Conservation (phyloP, 805 yeast genomes). For the Monosporozyma aquatica region DNA sequence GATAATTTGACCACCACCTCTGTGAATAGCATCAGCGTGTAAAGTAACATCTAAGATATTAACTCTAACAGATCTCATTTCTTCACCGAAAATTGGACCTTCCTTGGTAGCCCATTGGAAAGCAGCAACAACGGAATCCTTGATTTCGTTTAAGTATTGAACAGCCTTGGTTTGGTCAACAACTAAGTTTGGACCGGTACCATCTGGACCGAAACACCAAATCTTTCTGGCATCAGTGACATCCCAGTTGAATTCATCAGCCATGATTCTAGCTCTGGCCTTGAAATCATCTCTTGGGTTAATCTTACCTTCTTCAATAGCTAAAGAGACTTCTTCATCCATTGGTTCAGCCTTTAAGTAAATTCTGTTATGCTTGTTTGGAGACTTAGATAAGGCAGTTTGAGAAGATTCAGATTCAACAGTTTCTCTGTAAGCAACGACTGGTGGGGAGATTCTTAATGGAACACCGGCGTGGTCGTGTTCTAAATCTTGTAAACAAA, state of each 20-base stretch:
- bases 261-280: slow-evolving; percentile 97
- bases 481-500: slow-evolving; percentile 91
- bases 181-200: slow-evolving; percentile 96
- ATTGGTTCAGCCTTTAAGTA: slow-evolving; percentile 96
- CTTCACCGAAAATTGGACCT: slow-evolving; percentile 98
- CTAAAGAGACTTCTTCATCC: slow-evolving; percentile 83
- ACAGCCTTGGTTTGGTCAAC: slow-evolving; percentile 99
- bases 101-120: slow-evolving; percentile 99
- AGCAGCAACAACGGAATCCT: slow-evolving; percentile 99
- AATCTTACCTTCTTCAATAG: slow-evolving; percentile 88
- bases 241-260: slow-evolving; percentile 99
- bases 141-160: slow-evolving; percentile 96
- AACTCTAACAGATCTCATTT: slow-evolving; percentile 90
- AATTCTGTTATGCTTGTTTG: slow-evolving; percentile 99
- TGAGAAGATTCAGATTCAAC: slow-evolving; percentile 89
- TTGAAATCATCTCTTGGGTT: slow-evolving; percentile 96
- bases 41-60: slow-evolving; percentile 98
- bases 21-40: slow-evolving; percentile 99
- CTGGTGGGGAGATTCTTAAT: slow-evolving; percentile 94
- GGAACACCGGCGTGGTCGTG: slow-evolving; percentile 99
- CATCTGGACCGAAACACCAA: slow-evolving; percentile 99
- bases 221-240: slow-evolving; percentile 99
- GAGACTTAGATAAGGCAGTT: slow-evolving; percentile 96
- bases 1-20: slow-evolving; percentile 99
- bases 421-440: slow-evolving; percentile 98